A percentile compares a stretch with the other conserved stretches of the same genome.
Conservation (phyloP, 1,284 basidiomycete genomes). For the Apiotrichum sp. region DNA sequence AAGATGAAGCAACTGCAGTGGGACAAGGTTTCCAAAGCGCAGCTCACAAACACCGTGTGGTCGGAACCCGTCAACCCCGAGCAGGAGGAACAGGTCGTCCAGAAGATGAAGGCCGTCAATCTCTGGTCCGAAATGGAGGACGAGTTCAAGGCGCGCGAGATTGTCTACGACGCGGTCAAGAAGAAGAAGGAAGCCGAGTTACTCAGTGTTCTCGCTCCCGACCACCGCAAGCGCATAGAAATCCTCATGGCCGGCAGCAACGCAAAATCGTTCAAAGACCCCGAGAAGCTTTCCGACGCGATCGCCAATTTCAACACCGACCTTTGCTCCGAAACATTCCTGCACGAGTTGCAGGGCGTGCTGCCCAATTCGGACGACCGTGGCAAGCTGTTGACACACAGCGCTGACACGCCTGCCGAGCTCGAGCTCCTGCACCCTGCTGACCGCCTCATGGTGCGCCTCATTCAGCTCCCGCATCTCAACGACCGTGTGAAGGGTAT, state of each 20-base stretch:
- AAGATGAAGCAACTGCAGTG: constrained; percentile 99
- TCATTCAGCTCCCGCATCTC: constrained; percentile 93
- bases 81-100: constrained; percentile 64
- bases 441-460: constrained; percentile 91
- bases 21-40: constrained; percentile 83
- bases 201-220: constrained; percentile 81
- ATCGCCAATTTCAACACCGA: constrained; percentile 79
- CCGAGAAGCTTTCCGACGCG: constrained; percentile 73
- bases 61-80: constrained; percentile 61
- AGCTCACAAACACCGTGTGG: constrained; percentile 84
- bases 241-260: constrained; percentile 73
- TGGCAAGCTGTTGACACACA: constrained; percentile 83
- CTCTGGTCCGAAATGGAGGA: constrained; percentile 97
- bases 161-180: constrained; percentile 56
- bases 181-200: constrained; percentile 73
- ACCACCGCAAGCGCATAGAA: constrained; percentile 85
- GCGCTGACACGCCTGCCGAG: constrained; percentile 65
- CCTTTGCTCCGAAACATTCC: constrained; percentile 77
- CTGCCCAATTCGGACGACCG: constrained; percentile 87
- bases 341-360: constrained; percentile 77
- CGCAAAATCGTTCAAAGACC: constrained; percentile 62
- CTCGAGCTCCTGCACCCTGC: constrained; percentile 83
- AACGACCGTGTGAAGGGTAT: constrained; percentile 86
- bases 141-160: constrained; percentile 94
- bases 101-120: constrained; percentile 72